Percentiles rank a stretch among this genome's conserved stretches.
Evolutionary conservation across 345 rosid genomes (phyloP).

Genomic region (Ailanthus altissimus): DNA sequence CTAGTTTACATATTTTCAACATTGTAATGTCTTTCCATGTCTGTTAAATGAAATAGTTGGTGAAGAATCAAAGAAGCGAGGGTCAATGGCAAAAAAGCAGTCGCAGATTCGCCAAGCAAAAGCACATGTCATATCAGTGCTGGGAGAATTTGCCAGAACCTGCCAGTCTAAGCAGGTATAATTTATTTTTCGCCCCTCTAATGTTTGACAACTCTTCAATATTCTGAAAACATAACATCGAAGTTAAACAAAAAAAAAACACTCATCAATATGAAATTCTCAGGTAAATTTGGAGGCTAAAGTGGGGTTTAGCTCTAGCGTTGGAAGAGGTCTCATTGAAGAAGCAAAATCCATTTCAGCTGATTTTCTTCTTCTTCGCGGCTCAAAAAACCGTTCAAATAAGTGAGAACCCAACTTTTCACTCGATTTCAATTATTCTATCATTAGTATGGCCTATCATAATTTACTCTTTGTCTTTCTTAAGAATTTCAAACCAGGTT

Average conservation of each 20-base stretch:
- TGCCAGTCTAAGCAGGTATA: conserved; percentile 66
- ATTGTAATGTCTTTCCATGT: conserved; percentile 8
- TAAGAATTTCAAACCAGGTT: conserved; percentile 50
- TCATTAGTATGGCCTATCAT: background rate
- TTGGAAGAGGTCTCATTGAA: conserved; percentile 60
- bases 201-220: background rate
- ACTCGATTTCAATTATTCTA: background rate
- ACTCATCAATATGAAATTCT: background rate
- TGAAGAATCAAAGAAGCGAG: conserved; percentile 49
- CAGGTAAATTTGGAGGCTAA: conserved; percentile 89
- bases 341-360: conserved; percentile 80
- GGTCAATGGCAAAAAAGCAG: conserved; percentile 37
- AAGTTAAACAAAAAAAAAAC: background rate
- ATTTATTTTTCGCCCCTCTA: background rate
- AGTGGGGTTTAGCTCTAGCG: conserved; percentile 64
- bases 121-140: conserved; percentile 82
- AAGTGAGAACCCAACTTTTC: conserved; percentile 30
- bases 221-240: background rate
- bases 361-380: conserved; percentile 63
- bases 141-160: conserved; percentile 63
- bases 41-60: conserved; percentile 36
- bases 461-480: background rate
- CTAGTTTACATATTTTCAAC: background rate
- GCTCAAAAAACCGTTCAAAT: conserved; percentile 48
- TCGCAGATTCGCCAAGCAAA: conserved; percentile 65